Percentiles rank a stretch among this genome's conserved stretches.
These are phyloP conservation scores for Debaryomyces subglobosus DNA, from an alignment of 1,139 yeast genomes.

Conservation along the genomic window DNA sequence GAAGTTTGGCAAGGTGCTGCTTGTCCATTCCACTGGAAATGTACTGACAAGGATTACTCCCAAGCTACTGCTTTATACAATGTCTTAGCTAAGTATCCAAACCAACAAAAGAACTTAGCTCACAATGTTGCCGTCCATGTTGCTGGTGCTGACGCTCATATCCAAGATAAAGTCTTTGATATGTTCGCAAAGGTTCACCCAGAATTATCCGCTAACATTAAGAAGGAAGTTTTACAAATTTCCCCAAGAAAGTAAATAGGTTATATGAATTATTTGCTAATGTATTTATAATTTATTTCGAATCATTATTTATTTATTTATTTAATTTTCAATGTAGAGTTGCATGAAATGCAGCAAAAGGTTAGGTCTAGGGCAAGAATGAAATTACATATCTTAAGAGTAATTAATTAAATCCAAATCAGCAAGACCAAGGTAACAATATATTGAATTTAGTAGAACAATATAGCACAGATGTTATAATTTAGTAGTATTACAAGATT, in stretches of 20 bases:
- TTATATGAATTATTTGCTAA: not conserved
- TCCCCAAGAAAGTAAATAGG: slow-evolving; percentile 51
- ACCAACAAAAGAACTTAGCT: slow-evolving; percentile 82
- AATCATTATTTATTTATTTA: slow-evolving; percentile 1
- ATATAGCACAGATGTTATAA: no score
- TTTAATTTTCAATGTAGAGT: not conserved
- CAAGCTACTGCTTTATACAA: slow-evolving; percentile 69
- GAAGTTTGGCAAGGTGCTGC: slow-evolving; percentile 92
- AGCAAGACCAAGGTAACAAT: no score
- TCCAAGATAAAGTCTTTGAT: slow-evolving; percentile 80
- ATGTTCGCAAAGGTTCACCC: slow-evolving; percentile 75
- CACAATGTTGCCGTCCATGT: slow-evolving; percentile 84
- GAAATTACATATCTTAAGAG: no score
- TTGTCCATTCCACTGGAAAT: slow-evolving; percentile 84
- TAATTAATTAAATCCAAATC: no score
- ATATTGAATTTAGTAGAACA: no score
- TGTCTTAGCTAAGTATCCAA: slow-evolving; percentile 72
- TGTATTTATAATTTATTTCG: not conserved
- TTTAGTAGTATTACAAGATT: slow-evolving; percentile 46
- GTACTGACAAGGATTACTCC: slow-evolving; percentile 70
- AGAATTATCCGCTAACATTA: slow-evolving; percentile 60
- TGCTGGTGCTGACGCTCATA: slow-evolving; percentile 65
- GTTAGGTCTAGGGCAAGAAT: no score
- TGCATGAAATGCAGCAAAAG: no score
- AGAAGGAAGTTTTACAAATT: slow-evolving; percentile 60